Evolutionary conservation across 2,329 filamentous ascomycete species (phyloP).

Genomic region (Cercospora sp.): DNA sequence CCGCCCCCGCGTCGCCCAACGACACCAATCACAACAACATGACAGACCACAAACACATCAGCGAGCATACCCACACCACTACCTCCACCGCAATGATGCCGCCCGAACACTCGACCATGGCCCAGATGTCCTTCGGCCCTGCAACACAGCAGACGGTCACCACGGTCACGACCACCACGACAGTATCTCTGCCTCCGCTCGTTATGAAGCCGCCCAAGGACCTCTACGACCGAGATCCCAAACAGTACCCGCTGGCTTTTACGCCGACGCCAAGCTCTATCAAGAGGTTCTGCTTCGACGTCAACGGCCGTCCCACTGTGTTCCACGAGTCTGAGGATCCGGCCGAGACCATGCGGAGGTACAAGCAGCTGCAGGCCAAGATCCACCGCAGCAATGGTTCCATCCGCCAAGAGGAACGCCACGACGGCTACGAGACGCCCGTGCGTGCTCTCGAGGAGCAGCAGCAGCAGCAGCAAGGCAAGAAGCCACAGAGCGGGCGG

Average conservation of each 20-base stretch:
- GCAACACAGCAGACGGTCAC: conserved; percentile 68
- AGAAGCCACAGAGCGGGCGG: conserved; percentile 31
- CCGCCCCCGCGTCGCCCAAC: conserved; percentile 37
- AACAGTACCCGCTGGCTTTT: conserved; percentile 84
- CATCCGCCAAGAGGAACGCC: conserved; percentile 31
- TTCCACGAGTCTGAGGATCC: conserved; percentile 64
- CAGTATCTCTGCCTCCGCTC: conserved; percentile 77
- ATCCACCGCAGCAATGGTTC: conserved; percentile 34
- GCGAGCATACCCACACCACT: conserved; percentile 22
- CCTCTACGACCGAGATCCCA: conserved; percentile 73
- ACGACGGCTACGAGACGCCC: conserved; percentile 33
- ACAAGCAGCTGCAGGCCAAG: conserved; percentile 33
- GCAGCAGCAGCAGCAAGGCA: conserved; percentile 19
- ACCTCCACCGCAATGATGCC: conserved; percentile 28
- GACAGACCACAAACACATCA: conserved; percentile 17
- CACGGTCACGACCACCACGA: conserved; percentile 90
- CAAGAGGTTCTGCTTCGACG: conserved; percentile 72
- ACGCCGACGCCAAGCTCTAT: conserved; percentile 79
- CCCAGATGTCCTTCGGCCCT: conserved; percentile 62
- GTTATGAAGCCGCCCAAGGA: conserved; percentile 71
- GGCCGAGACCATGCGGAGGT: conserved; percentile 52
- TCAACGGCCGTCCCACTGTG: conserved; percentile 61
- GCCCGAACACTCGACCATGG: conserved; percentile 48
- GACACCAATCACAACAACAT: conserved; percentile 26
- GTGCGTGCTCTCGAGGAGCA: conserved; percentile 21